phyloP scores from a whole-genome alignment of 805 yeast genomes.

The Metschnikowia drakensbergensis region DNA sequence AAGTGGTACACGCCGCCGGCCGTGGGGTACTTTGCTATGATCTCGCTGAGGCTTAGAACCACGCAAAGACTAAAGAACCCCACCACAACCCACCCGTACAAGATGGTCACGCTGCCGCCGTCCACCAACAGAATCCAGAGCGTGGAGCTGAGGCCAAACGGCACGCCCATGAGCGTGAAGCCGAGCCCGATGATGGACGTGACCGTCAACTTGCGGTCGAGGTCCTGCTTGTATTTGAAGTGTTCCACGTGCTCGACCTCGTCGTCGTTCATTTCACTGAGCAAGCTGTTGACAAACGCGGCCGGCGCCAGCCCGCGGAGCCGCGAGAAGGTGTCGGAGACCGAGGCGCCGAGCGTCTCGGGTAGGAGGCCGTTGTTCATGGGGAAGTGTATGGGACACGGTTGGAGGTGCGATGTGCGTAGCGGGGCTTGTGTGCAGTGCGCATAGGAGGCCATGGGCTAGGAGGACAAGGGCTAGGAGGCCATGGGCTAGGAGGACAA shows the following conservation, averaged over 20 bases:
- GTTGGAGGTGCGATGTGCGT: too few relatives aligned
- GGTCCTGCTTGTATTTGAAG: conserved; percentile 69
- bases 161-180: conserved; percentile 78
- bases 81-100: conserved; percentile 71
- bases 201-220: conserved; percentile 64
- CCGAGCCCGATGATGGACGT: conserved; percentile 74
- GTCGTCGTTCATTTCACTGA: conserved; percentile 36
- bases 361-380: conserved; percentile 4
- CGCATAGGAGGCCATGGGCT: too few relatives aligned
- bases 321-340: conserved; percentile 10
- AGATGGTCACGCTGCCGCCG: conserved; percentile 73
- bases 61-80: conserved; percentile 61
- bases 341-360: conserved; percentile 10
- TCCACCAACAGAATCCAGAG: conserved; percentile 66
- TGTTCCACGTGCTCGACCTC: conserved; percentile 60
- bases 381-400: background rate
- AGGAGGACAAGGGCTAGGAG: too few relatives aligned
- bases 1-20: conserved; percentile 76
- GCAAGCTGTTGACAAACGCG: conserved; percentile 12
- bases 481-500: too few relatives aligned
- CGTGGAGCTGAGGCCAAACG: conserved; percentile 71
- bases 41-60: conserved; percentile 71
- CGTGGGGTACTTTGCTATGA: conserved; percentile 71
- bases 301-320: conserved; percentile 20
- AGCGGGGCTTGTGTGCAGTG: too few relatives aligned